phyloP scores from a whole-genome alignment of 225 moss, liverwort and hornwort species.

The Anthoceros angustus region DNA sequence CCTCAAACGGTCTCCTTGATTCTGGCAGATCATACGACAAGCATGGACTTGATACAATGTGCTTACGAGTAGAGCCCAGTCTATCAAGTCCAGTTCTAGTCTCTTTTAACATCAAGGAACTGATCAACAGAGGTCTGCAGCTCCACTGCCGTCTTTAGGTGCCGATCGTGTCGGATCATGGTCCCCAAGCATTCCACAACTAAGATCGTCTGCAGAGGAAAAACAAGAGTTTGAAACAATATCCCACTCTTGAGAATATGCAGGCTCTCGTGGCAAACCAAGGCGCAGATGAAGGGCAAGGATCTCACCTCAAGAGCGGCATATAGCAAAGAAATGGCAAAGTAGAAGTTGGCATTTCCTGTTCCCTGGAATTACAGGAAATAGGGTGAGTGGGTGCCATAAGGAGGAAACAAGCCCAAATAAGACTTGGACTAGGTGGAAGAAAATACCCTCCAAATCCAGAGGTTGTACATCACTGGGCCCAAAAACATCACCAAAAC shows the following conservation, averaged over 20 bases:
- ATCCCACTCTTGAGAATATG: neutral
- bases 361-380: slow-evolving; percentile 42
- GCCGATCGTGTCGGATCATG: neutral
- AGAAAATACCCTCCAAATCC: slow-evolving; percentile 71
- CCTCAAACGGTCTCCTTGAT: no score
- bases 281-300: neutral
- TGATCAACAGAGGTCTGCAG: neutral
- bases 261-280: neutral
- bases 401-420: neutral
- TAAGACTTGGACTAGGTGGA: neutral
- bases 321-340: slow-evolving; percentile 73
- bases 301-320: slow-evolving; percentile 57
- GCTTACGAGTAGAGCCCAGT: no score
- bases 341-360: slow-evolving; percentile 93
- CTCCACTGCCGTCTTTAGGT: neutral
- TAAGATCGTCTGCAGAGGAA: neutral
- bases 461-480: slow-evolving; percentile 88
- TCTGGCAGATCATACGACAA: no score
- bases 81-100: neutral
- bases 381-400: neutral
- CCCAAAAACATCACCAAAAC: slow-evolving; percentile 63
- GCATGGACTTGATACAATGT: no score
- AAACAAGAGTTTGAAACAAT: neutral
- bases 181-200: neutral
- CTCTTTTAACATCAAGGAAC: neutral